Percentiles rank a stretch among this genome's conserved stretches.
phyloP scores from a whole-genome alignment of 2,329 filamentous ascomycete genomes.

The Ophiobolus disseminans region DNA sequence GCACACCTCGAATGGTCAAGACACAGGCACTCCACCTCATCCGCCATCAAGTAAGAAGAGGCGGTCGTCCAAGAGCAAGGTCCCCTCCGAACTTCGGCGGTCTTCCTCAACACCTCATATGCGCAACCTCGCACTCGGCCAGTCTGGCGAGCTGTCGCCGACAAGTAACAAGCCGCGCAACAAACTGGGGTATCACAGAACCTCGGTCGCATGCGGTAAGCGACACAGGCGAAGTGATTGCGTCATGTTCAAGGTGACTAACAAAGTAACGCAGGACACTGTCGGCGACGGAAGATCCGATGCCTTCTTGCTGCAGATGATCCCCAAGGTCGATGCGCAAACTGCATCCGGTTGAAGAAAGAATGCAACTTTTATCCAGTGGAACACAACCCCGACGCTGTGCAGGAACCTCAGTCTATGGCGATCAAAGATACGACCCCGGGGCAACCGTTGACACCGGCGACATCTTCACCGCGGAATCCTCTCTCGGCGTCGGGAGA shows the following conservation, averaged over 20 bases:
- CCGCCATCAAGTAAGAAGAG: slow-evolving; percentile 44
- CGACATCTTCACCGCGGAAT: slow-evolving; percentile 57
- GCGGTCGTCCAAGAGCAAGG: slow-evolving; percentile 50
- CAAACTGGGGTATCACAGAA: slow-evolving; percentile 94
- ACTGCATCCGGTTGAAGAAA: slow-evolving; percentile 93
- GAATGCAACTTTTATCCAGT: slow-evolving; percentile 93
- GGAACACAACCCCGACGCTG: slow-evolving; percentile 71
- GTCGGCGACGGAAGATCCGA: slow-evolving; percentile 89
- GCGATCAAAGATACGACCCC: slow-evolving; percentile 54
- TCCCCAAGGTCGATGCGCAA: slow-evolving; percentile 78
- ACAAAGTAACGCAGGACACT: slow-evolving; percentile 70
- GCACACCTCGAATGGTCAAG: slow-evolving; percentile 26
- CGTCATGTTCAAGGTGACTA: slow-evolving; percentile 14
- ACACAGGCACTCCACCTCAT: slow-evolving; percentile 24
- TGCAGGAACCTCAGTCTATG: slow-evolving; percentile 54
- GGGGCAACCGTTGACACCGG: slow-evolving; percentile 53
- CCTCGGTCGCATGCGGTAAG: slow-evolving; percentile 94
- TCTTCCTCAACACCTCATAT: slow-evolving; percentile 58
- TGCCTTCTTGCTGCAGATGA: slow-evolving; percentile 81
- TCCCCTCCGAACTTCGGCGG: slow-evolving; percentile 50
- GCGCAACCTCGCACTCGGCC: slow-evolving; percentile 48
- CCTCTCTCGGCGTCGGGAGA: slow-evolving; percentile 33
- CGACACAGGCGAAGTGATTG: slow-evolving; percentile 32
- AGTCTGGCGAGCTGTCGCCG: slow-evolving; percentile 54
- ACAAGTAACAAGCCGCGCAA: slow-evolving; percentile 76